Evolutionary conservation across 495 filamentous ascomycete species (phyloP), one percentile per base, ranked within the genome.

Genomic region (Cercophora scortea): DNA sequence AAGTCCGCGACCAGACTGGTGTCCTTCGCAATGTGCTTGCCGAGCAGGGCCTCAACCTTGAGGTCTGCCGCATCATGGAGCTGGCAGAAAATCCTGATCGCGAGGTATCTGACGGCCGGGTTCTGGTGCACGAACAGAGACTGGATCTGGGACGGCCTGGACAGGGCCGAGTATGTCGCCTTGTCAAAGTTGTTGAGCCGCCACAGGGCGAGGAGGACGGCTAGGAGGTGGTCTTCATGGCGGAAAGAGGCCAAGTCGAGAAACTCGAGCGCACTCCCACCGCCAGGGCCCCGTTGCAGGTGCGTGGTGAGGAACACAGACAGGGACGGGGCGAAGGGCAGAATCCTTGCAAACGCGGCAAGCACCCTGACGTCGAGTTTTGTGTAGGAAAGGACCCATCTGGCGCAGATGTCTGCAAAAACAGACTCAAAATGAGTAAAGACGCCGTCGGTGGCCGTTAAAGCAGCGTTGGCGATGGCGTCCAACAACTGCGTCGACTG

Each of bases 41-140:
- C 65, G 39, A 94, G 62, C 67, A 94, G 85, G 17, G 78, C 77
- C 57, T 90, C 80, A 46, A 86, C 74, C 33, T 87, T 85, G 50
- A 76, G 68, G 68, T 99, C 94, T 2, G 92, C 83, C n/a, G 84
- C 86, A 54, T 83, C 80, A 60, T 91, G 78, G 61, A 88, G 85
- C 42, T 87, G 71, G 64, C 85, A 87, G 61, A 95, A 82, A 50
- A 88, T 78, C 66, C 88, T 79, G 45, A 95, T 77, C 12, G 89
- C 84, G 46, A 99, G 75, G 65, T 90, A 97, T 66, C 86, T 78
- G 15, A 94, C 79, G 7, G 76, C 68, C 34, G 60, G 69, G 33
- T 80, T 71, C 41, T 68, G 60, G 70, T 90, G 84, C 51, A 71
- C 67, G 55, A 93, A 82, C 9, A 92, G 76, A 42, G 65, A 64